These are phyloP conservation scores for Prunus mume DNA, from an alignment of 306 rosid genomes.

Conservation along the genomic window DNA sequence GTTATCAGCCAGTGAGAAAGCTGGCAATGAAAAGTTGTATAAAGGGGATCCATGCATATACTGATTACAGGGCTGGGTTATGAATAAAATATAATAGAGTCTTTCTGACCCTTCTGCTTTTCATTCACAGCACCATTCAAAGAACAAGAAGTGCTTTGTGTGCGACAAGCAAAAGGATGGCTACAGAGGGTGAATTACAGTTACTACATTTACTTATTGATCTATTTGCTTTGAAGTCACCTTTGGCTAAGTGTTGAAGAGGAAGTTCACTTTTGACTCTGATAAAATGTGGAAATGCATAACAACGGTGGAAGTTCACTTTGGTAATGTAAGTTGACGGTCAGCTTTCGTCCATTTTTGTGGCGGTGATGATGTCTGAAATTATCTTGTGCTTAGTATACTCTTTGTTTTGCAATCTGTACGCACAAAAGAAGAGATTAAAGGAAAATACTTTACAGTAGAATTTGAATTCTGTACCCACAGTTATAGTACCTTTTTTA, in stretches of 20 bases:
- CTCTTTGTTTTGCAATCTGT: neutral
- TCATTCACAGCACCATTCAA: conserved; percentile 62
- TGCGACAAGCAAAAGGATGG: conserved; percentile 66
- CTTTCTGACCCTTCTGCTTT: neutral
- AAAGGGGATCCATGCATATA: conserved; percentile 65
- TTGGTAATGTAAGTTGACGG: neutral
- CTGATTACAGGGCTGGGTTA: conserved; percentile 77
- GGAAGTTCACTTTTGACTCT: neutral
- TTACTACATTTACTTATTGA: neutral
- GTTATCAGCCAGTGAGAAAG: neutral
- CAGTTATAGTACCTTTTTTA: neutral
- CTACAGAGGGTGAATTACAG: conserved; percentile 44
- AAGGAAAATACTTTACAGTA: neutral
- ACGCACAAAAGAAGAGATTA: neutral
- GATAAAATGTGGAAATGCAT: neutral
- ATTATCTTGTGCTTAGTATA: neutral
- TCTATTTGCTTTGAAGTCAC: neutral
- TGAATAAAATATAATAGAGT: conserved; percentile 14
- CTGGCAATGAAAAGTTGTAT: conserved; percentile 54
- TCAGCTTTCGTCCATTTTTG: neutral
- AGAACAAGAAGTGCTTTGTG: conserved; percentile 81
- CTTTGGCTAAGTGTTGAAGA: neutral
- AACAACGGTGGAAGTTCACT: neutral
- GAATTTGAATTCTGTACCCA: neutral
- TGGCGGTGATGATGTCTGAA: neutral